Percentiles rank a stretch among this genome's conserved stretches.
phyloP scores from a whole-genome alignment of 805 yeast species.

The Hanseniaspora occidentalis region DNA sequence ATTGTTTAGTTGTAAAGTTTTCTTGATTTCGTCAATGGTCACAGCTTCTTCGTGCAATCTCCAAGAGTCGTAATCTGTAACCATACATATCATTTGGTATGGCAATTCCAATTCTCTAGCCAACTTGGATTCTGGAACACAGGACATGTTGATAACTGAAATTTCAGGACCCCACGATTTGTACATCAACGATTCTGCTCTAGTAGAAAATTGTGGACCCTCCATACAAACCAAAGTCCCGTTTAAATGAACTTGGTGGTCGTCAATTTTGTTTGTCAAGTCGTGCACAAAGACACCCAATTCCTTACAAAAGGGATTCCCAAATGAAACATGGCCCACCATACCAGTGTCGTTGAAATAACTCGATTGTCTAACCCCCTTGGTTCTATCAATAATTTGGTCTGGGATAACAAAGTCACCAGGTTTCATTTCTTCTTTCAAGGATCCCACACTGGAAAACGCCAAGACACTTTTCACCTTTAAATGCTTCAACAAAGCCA shows the following conservation, averaged over 20 bases:
- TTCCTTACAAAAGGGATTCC: constrained; percentile 84
- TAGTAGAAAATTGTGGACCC: constrained; percentile 94
- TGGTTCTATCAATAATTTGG: constrained; percentile 93
- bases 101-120: constrained; percentile 96
- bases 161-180: constrained; percentile 53
- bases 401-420: constrained; percentile 95
- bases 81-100: constrained; percentile 98
- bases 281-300: constrained; percentile 55
- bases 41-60: constrained; percentile 90
- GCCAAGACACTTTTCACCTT: constrained; percentile 86
- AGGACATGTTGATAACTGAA: constrained; percentile 95
- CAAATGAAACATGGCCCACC: constrained; percentile 95
- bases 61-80: constrained; percentile 99
- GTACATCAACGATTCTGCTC: constrained; percentile 90
- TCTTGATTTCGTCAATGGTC: constrained; percentile 93
- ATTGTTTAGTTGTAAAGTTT: constrained; percentile 76
- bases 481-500: constrained; percentile 81
- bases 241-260: constrained; percentile 42
- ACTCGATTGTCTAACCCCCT: constrained; percentile 83
- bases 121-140: constrained; percentile 91
- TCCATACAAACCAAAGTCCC: constrained; percentile 92
- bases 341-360: constrained; percentile 79
- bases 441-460: constrained; percentile 92
- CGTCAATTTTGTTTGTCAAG: constrained; percentile 41
- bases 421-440: constrained; percentile 80